Evolutionary conservation across 2,329 filamentous ascomycete species (phyloP).

Genomic region (Tetracladium maxilliforme): DNA sequence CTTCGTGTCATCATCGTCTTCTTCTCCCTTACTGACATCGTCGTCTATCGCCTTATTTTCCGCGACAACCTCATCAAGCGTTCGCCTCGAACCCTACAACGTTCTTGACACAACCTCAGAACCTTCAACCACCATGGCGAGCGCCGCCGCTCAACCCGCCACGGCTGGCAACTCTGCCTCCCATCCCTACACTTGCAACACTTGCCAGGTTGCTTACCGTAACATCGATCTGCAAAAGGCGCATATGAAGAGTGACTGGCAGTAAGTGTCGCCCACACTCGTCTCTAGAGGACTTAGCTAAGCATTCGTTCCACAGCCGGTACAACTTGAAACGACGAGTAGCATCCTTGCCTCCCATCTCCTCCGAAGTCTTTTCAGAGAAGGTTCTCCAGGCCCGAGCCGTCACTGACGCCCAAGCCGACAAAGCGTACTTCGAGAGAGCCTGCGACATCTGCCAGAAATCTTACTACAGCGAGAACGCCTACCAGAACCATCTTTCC

Average conservation of each 20-base stretch:
- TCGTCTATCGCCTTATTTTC: too few species aligned
- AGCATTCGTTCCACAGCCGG: slow-evolving; percentile 36
- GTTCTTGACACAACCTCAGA: too few species aligned
- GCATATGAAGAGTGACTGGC: slow-evolving; percentile 98
- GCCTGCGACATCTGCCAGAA: slow-evolving; percentile 72
- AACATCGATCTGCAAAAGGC: slow-evolving; percentile 83
- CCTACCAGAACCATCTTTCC: slow-evolving; percentile 80
- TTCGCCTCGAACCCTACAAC: too few species aligned
- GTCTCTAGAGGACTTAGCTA: slow-evolving; percentile 5
- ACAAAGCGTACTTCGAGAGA: slow-evolving; percentile 80
- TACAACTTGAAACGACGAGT: slow-evolving; percentile 95
- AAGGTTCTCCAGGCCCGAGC: slow-evolving; percentile 90
- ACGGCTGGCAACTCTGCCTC: slow-evolving; percentile 25
- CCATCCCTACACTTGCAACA: slow-evolving; percentile 96
- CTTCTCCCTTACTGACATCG: too few species aligned
- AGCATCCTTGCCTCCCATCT: slow-evolving; percentile 76
- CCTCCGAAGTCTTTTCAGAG: slow-evolving; percentile 86
- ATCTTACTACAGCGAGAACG: slow-evolving; percentile 93
- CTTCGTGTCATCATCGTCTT: too few species aligned
- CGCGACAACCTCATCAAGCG: too few species aligned
- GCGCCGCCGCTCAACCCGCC: too few species aligned
- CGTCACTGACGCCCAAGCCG: slow-evolving; percentile 67
- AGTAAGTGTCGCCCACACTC: slow-evolving; percentile 43
- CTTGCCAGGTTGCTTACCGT: slow-evolving; percentile 91
- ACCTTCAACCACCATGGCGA: too few species aligned